These are phyloP conservation scores for Podospora fimiseda DNA, from an alignment of 495 filamentous ascomycete species.

Conservation along the genomic window DNA sequence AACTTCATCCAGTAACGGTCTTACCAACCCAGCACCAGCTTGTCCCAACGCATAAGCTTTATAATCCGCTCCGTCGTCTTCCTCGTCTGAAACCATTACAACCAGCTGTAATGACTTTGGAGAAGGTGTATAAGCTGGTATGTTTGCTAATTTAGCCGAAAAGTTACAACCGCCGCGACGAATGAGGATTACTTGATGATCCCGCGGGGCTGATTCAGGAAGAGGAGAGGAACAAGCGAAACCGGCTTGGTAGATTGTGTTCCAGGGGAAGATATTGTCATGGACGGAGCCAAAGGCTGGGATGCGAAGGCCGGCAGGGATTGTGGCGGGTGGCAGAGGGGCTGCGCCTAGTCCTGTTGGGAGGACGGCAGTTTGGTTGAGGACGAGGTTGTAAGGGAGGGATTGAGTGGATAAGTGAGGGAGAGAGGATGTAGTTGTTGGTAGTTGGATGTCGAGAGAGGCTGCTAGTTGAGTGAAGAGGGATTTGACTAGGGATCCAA, in stretches of 20 bases:
- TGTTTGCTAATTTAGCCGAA: constrained; percentile 71
- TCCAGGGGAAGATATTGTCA: constrained; percentile 51
- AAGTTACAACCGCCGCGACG: constrained; percentile 83
- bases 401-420: neutral
- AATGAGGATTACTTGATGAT: constrained; percentile 76
- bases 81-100: constrained; percentile 67
- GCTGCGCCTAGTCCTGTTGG: constrained; percentile 71
- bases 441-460: constrained; percentile 7
- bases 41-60: constrained; percentile 10
- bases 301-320: constrained; percentile 45
- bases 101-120: constrained; percentile 65
- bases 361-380: constrained; percentile 55
- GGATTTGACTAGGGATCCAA: constrained; percentile 32
- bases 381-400: constrained; percentile 21
- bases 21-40: constrained; percentile 24
- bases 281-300: constrained; percentile 27
- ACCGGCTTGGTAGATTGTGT: constrained; percentile 62
- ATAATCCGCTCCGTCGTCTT: constrained; percentile 29
- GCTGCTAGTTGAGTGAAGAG: constrained; percentile 27
- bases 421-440: neutral
- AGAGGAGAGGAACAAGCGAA: constrained; percentile 61
- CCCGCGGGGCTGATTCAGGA: constrained; percentile 51
- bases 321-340: constrained; percentile 58
- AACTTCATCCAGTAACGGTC: constrained; percentile 70
- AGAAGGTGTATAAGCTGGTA: constrained; percentile 66